Evolutionary conservation across 2,329 filamentous ascomycete species (phyloP).

Genomic region (Fusarium verrucosum): DNA sequence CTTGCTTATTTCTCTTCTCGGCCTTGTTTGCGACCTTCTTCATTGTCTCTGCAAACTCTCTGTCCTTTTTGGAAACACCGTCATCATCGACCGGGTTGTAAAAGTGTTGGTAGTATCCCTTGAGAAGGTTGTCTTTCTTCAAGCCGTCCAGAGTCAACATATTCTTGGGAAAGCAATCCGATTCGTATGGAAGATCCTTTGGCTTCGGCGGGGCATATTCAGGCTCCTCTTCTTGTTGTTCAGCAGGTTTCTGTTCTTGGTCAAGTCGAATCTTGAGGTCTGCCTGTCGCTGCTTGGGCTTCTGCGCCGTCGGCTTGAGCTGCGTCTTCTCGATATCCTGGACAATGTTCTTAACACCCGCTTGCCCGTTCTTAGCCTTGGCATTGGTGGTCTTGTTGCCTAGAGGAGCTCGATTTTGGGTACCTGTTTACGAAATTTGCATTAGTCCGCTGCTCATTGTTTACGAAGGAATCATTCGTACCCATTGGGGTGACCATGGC

Average conservation of each 20-base stretch:
- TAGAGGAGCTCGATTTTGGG: slow-evolving; percentile 78
- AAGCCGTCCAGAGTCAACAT: slow-evolving; percentile 66
- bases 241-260: slow-evolving; percentile 57
- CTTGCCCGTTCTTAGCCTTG: slow-evolving; percentile 76
- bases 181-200: slow-evolving; percentile 72
- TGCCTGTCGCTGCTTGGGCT: slow-evolving; percentile 65
- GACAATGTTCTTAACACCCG: slow-evolving; percentile 67
- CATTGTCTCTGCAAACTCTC: slow-evolving; percentile 65
- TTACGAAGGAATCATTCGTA: slow-evolving; percentile 54
- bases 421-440: slow-evolving; percentile 34
- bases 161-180: slow-evolving; percentile 71
- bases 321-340: slow-evolving; percentile 71
- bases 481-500: slow-evolving; percentile 82
- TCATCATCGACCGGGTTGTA: slow-evolving; percentile 73
- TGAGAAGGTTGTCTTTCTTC: slow-evolving; percentile 67
- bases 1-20: slow-evolving; percentile 73
- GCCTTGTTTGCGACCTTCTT: slow-evolving; percentile 63
- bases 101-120: slow-evolving; percentile 69
- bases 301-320: slow-evolving; percentile 67
- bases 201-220: slow-evolving; percentile 88
- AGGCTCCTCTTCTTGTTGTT: slow-evolving; percentile 69
- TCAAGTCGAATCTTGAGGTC: slow-evolving; percentile 71
- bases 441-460: slow-evolving; percentile 14
- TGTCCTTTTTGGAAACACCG: slow-evolving; percentile 70
- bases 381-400: slow-evolving; percentile 97